Evolutionary conservation across 2,329 filamentous ascomycete species (phyloP), one percentile per base, ranked within the genome.

Genomic region (Claviceps quebecensis): DNA sequence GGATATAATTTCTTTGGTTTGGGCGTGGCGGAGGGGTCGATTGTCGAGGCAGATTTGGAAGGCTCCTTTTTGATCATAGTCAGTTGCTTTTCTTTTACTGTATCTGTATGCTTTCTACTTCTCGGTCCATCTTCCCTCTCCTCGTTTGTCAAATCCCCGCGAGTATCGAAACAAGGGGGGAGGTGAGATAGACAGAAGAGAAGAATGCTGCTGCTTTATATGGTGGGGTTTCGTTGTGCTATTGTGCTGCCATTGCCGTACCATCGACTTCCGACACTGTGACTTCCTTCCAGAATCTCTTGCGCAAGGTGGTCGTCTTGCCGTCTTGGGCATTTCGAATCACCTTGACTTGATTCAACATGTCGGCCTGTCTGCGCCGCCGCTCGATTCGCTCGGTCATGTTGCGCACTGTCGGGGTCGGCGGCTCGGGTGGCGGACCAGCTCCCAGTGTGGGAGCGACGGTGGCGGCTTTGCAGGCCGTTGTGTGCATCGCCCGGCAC

Each of bases 261-360:
- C 84, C 83, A 56, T 82, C 71, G 9, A 76, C 75, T 61, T 85
- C 79, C 57, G 77, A 73, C 39, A 96, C 81, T 54, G 75, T 67
- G 1, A 93, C 87, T 63, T 93, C 78, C 66, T 85, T 87, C 91
- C 91, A 97, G 71, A 96, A 96, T 50, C 90, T 78, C 71, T 82
- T 86, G 61, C 83, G 73, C 52, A 77, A 62, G 38, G 65, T 70
- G 2, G 73, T 71, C 56, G 75, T 57, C 54, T 67, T 70, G 37
- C 59, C 62, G 37, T 59, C 59, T 17, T 57, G 60, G 0, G 61
- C 59, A 40, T 47, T 69, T 36, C 75, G 69, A 29, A 77, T 62
- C 53, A 74, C 71, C 57, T 72, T 72, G 5, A 75, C 76, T 48
- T 67, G 66, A 63, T 74, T 73, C 49, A 80, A 68, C 57, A 80